Base-by-base conservation (phyloP, 2,329 filamentous ascomycete species). In the Talaromyces sp. region DNA sequence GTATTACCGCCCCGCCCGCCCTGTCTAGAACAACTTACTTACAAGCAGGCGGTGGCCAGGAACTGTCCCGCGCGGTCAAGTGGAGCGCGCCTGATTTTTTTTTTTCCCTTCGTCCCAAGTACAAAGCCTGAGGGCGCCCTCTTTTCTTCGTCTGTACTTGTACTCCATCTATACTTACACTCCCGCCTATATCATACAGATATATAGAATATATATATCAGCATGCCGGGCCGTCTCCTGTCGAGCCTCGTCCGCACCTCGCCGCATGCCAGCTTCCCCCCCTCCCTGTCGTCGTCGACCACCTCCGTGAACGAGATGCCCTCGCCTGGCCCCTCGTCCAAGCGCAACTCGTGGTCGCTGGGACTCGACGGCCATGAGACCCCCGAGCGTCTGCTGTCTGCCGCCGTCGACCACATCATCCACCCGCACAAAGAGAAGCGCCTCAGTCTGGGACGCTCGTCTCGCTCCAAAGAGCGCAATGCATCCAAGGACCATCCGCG, bases 401-500 rank as follows among this genome's bases (percentile, higher is more conserved):
- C 77, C 59, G 71, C 70, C 7, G 75, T 79, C 71, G 77, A 79
- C 29, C 71, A 75, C 59, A 62, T 79, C 53, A 76, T 79, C 43
- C 77, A 78, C 62, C 74, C 74, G 2, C 68, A 74, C 67, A 77
- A 76, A 60, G 75, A 77, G 31, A 79, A 79, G 67, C 73, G 74
- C 48, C 69, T 71, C 41, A 74, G 69, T 41, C 65, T 74, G n/a
- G 69, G 69, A 35, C 69, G 71, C 7, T 65, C 69, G 0, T 68
- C 68, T 24, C 71, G 73, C 53, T 76, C 74, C 1, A 76, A 75
- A 66, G 74, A 77, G 31, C 72, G 73, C 21, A 57, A 66, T 3
- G 43, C 51, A 14, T 60, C 56, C 26, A 69, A 69, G 53, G 71
- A 72, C 1, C 43, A 46, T 60, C 67, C n/a, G 55, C 61, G 31